These are phyloP conservation scores for Obba rivulosa DNA, from an alignment of 768 basidiomycete species.

Conservation along the genomic window DNA sequence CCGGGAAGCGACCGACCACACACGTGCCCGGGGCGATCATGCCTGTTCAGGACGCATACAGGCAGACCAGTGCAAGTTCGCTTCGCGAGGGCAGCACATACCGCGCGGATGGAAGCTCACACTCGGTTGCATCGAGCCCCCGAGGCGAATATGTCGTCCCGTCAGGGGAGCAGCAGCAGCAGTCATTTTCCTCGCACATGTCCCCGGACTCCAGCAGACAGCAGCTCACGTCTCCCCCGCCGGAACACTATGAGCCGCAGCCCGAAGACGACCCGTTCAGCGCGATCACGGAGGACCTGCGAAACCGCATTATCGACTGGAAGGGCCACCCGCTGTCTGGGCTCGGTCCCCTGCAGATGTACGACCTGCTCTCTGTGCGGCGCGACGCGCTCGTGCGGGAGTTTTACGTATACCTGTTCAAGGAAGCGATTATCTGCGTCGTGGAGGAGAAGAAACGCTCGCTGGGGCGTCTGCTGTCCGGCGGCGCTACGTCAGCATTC, in stretches of 20 bases:
- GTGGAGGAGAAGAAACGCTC: slow-evolving; percentile 89
- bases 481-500: slow-evolving; percentile 35
- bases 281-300: slow-evolving; percentile 83
- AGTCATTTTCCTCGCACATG: slow-evolving; percentile 11
- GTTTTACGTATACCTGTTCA: slow-evolving; percentile 96
- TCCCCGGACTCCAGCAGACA: slow-evolving; percentile 13
- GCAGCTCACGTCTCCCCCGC: slow-evolving; percentile 5
- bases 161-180: slow-evolving; percentile 11
- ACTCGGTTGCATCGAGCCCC: slow-evolving; percentile 13
- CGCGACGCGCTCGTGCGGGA: slow-evolving; percentile 88
- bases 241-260: slow-evolving; percentile 17
- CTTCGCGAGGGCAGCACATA: slow-evolving; percentile 2
- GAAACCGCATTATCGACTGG: slow-evolving; percentile 91
- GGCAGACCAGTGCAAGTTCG: neutral
- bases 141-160: slow-evolving; percentile 7
- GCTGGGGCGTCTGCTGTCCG: slow-evolving; percentile 64
- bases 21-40: slow-evolving; percentile 25
- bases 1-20: slow-evolving; percentile 55
- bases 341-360: slow-evolving; percentile 86
- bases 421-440: slow-evolving; percentile 97
- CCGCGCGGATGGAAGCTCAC: slow-evolving; percentile 9
- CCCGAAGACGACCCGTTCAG: slow-evolving; percentile 76
- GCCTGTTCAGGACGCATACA: slow-evolving; percentile 11
- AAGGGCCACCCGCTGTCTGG: slow-evolving; percentile 90
- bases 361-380: slow-evolving; percentile 84